These are phyloP conservation scores for Colletotrichum caudatum DNA, from an alignment of 2,329 filamentous ascomycete genomes.

Conservation along the genomic window DNA sequence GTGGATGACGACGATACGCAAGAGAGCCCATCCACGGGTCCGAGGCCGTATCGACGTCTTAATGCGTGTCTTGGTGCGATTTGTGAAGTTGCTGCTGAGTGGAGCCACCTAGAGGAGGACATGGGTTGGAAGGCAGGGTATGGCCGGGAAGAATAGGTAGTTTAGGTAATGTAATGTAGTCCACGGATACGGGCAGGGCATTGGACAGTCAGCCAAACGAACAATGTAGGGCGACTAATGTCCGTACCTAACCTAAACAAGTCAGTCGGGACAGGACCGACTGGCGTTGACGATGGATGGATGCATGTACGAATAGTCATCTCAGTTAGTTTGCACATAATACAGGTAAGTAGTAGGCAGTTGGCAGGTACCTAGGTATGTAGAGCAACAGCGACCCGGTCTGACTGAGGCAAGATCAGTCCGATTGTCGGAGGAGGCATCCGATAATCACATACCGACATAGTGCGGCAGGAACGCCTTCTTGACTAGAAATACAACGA, in stretches of 20 bases:
- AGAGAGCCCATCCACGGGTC: slow-evolving; percentile 5
- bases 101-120: not conserved
- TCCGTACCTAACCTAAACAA: slow-evolving; percentile 8
- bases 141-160: too few relatives aligned
- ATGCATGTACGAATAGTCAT: too few relatives aligned
- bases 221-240: slow-evolving; percentile 31
- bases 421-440: slow-evolving; percentile 32
- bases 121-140: too few relatives aligned
- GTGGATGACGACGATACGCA: slow-evolving; percentile 5
- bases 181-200: not conserved
- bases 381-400: not conserved
- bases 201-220: slow-evolving; percentile 13
- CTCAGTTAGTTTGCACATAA: slow-evolving; percentile 15
- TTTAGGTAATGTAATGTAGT: too few relatives aligned
- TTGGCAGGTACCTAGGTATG: too few relatives aligned
- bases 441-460: not conserved
- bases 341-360: not conserved
- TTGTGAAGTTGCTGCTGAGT: not conserved
- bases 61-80: not conserved
- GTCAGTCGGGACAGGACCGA: slow-evolving; percentile 27
- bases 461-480: slow-evolving; percentile 5
- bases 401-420: slow-evolving; percentile 14
- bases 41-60: slow-evolving; percentile 1
- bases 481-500: slow-evolving; percentile 24
- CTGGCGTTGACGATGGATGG: slow-evolving; percentile 26